Conservation (phyloP, 2,329 filamentous ascomycete genomes). For the Paecilomyces sp. region DNA sequence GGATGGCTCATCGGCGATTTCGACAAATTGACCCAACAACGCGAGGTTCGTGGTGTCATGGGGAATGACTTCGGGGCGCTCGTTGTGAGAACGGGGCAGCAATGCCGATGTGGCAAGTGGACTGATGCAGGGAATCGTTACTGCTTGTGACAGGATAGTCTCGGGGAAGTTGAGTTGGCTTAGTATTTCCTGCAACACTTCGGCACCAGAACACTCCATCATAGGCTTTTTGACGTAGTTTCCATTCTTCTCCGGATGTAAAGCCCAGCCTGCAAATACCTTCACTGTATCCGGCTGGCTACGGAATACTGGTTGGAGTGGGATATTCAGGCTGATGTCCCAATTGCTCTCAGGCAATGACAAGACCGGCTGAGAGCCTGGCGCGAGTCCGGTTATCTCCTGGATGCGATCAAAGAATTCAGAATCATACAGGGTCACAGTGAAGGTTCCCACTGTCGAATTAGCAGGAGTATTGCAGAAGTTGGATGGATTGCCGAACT, state of each 20-base stretch:
- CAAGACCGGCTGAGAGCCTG: conserved; percentile 8
- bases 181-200: conserved; percentile 34
- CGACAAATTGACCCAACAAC: conserved; percentile 37
- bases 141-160: conserved; percentile 19
- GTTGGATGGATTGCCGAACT: conserved; percentile 34
- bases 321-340: conserved; percentile 35
- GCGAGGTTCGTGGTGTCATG: conserved; percentile 30
- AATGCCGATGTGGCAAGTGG: conserved; percentile 34
- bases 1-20: conserved; percentile 32
- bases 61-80: conserved; percentile 35
- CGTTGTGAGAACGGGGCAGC: conserved; percentile 24
- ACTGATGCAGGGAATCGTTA: conserved; percentile 33
- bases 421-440: conserved; percentile 28
- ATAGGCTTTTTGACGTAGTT: conserved; percentile 25
- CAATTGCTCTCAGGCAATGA: conserved; percentile 34
- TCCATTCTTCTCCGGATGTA: conserved; percentile 30
- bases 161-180: conserved; percentile 30
- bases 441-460: conserved; percentile 35
- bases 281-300: conserved; percentile 22
- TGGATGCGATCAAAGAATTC: conserved; percentile 19
- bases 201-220: conserved; percentile 32
- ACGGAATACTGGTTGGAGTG: conserved; percentile 36
- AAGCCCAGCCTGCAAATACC: conserved; percentile 35
- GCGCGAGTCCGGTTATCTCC: neutral
- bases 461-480: conserved; percentile 32